Conservation (phyloP, 2,329 filamentous ascomycete species). For the Neoarthrinium moseri region DNA sequence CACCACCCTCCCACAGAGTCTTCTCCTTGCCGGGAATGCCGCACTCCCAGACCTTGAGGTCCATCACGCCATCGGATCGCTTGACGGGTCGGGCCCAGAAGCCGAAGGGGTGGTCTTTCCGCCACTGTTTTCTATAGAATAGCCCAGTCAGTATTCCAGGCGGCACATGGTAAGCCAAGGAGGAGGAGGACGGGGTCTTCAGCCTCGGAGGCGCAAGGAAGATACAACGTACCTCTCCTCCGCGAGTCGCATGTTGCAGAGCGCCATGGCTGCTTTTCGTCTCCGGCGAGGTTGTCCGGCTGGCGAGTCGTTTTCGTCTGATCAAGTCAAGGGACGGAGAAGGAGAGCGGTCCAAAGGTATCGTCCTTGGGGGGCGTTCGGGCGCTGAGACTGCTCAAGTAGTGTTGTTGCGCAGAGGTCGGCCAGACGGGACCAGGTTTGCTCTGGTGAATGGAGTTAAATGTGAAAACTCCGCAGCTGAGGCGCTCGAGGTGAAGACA, state of each 20-base stretch:
- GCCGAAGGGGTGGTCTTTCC: slow-evolving; percentile 93
- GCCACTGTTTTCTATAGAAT: slow-evolving; percentile 84
- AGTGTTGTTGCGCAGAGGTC: neutral
- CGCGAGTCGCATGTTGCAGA: slow-evolving; percentile 83
- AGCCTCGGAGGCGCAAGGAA: neutral
- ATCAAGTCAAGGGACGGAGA: neutral
- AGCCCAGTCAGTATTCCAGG: slow-evolving; percentile 9
- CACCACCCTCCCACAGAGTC: slow-evolving; percentile 95
- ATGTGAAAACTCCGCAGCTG: neutral
- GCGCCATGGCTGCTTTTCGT: slow-evolving; percentile 68
- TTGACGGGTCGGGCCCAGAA: slow-evolving; percentile 91
- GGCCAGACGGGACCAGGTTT: neutral
- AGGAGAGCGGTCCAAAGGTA: neutral
- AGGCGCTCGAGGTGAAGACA: neutral
- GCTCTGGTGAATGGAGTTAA: neutral
- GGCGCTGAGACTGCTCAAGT: neutral
- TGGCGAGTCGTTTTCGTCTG: neutral
- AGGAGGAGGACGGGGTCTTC: no score
- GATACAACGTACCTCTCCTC: slow-evolving; percentile 71
- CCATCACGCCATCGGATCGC: slow-evolving; percentile 75
- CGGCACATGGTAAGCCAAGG: slow-evolving; percentile 7
- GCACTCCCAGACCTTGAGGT: slow-evolving; percentile 95
- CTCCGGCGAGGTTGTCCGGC: neutral
- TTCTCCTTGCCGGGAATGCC: slow-evolving; percentile 94
- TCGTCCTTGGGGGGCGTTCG: neutral